A percentile compares a stretch with the other conserved stretches of the same genome.
phyloP scores from a whole-genome alignment of 768 basidiomycete species.

The Podaxis sp. region DNA sequence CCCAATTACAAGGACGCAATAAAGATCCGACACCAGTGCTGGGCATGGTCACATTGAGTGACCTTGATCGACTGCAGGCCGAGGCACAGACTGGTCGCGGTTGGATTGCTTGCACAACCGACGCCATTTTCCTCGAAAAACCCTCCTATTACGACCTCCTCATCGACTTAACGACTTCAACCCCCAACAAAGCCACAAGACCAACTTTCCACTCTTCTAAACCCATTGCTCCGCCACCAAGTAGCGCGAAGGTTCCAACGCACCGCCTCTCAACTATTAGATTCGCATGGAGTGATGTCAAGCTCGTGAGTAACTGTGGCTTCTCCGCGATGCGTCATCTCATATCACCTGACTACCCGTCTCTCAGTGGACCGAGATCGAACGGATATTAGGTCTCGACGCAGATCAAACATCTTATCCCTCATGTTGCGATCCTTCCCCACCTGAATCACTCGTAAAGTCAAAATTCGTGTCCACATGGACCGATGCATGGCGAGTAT shows the following conservation, averaged over 20 bases:
- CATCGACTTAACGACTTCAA: conserved; percentile 74
- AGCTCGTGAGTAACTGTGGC: conserved; percentile 46
- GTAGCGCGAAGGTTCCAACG: conserved; percentile 37
- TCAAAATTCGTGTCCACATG: conserved; percentile 42
- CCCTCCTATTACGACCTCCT: conserved; percentile 78
- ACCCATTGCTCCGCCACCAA: conserved; percentile 35
- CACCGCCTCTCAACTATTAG: conserved; percentile 62
- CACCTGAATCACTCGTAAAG: conserved; percentile 28
- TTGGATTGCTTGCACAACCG: conserved; percentile 90
- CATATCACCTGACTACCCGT: background rate
- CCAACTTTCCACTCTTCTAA: conserved; percentile 68
- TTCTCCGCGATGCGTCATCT: background rate
- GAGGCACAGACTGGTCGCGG: conserved; percentile 64
- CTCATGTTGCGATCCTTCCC: conserved; percentile 37
- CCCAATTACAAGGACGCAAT: conserved; percentile 19
- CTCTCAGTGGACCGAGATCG: conserved; percentile 73
- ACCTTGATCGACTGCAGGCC: conserved; percentile 58
- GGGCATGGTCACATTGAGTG: conserved; percentile 78
- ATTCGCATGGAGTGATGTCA: conserved; percentile 85
- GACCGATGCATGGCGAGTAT: conserved; percentile 78
- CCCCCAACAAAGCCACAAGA: conserved; percentile 57
- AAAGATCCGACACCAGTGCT: conserved; percentile 64
- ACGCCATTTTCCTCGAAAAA: conserved; percentile 82
- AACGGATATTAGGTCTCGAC: conserved; percentile 64
- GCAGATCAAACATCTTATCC: conserved; percentile 30